Percentiles rank a stretch among this genome's conserved stretches.
Evolutionary conservation across 2,329 filamentous ascomycete species (phyloP).

Genomic region (Exophiala viscosa): DNA sequence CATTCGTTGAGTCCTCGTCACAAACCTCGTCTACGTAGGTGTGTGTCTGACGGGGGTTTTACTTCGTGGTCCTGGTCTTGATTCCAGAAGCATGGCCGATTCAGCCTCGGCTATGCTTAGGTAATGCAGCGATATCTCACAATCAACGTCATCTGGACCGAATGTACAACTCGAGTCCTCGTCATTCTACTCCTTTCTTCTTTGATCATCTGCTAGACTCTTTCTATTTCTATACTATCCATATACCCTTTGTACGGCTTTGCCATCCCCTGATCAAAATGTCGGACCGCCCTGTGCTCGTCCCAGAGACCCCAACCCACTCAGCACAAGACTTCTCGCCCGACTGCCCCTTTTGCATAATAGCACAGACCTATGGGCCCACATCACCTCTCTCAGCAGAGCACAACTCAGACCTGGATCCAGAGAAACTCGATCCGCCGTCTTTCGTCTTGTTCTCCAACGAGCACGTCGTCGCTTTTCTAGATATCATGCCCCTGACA

Average conservation of each 20-base stretch:
- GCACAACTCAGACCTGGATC: conserved; percentile 9
- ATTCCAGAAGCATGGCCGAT: no score
- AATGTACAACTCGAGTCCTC: not conserved
- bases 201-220: not conserved
- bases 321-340: conserved; percentile 6
- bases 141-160: not conserved
- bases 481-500: conserved; percentile 88
- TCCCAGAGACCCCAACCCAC: conserved; percentile 1
- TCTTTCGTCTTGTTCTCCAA: conserved; percentile 69
- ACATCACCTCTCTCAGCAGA: conserved; percentile 20
- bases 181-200: not conserved
- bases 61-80: not conserved
- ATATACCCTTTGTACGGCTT: not conserved
- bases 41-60: not conserved
- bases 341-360: conserved; percentile 57
- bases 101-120: not conserved
- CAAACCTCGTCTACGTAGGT: not conserved
- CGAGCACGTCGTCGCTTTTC: conserved; percentile 73
- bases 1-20: not conserved
- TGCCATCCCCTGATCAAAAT: not conserved
- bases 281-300: not conserved
- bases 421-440: conserved; percentile 21
- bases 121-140: not conserved
- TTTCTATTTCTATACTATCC: not conserved
- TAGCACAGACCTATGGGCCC: conserved; percentile 50